Base-by-base conservation (phyloP, 768 basidiomycete genomes). In the Russula emetica region DNA sequence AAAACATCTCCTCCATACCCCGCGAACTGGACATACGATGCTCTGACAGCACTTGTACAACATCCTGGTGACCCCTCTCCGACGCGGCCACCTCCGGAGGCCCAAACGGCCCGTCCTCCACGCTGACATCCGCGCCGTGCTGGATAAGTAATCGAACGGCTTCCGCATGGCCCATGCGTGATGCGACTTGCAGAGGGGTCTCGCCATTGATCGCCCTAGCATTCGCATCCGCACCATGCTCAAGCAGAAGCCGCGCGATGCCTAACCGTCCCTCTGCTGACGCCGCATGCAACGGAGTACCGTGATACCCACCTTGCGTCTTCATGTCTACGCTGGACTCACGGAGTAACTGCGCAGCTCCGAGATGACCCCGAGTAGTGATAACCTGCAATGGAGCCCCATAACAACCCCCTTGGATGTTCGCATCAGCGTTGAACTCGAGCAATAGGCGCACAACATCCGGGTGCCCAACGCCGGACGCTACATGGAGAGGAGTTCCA, bases 221-320 rank as follows among this genome's bases (percentile, higher is more conserved):
- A 49, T 61, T 16, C 10, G 22, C 45, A 9, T 61, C 45, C 7
- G 60, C 60, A n/a, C 24, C 10, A n/a, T 49, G 44, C 18, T 61
- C 34, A 1, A 61, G 45, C 32, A 61, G 54, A 2, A 61, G 24
- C 7, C 34, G 53, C 6, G 36, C 45, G 8, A 61, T 55, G 13
- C 55, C 60, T 20, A 49, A 20, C 26, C 49, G 45, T 14, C 60
- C 60, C 1, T 26, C 54, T 22, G 60, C 60, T 0, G 53, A 55
- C 8, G 60, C 60, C 22, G 60, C 60, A 30, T 61, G 60, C 34
- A 61, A 49, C 3, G 60, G 60, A 38, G 60, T 61, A 4, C 60
- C 60, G 26, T 61, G 7, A 45, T 55, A 61, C 2, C 60, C 60
- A 32, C 60, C 60, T 55, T 30, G 32, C 8, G 11, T 26, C 4